Evolutionary conservation across 176 grass and related monocot species (phyloP).

Genomic region (Urochloa ruziziensis): DNA sequence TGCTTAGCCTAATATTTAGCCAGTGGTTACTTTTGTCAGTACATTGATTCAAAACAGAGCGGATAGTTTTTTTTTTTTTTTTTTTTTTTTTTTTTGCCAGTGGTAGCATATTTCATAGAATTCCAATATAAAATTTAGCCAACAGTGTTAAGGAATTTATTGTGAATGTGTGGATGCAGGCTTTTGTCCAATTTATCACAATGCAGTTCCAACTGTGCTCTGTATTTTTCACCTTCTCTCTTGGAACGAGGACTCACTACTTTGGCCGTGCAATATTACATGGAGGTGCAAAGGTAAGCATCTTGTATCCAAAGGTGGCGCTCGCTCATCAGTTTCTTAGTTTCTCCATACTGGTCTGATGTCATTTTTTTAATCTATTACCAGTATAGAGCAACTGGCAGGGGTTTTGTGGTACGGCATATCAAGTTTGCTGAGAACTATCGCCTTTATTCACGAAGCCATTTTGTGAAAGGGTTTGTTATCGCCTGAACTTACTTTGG

Average conservation of each 20-base stretch:
- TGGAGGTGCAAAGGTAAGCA: slow-evolving; percentile 80
- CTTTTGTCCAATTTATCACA: slow-evolving; percentile 79
- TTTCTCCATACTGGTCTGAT: slow-evolving; percentile 9
- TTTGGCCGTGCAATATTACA: slow-evolving; percentile 91
- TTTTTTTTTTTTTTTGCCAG: neutral
- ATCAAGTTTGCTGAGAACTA: slow-evolving; percentile 98
- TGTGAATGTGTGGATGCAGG: slow-evolving; percentile 47
- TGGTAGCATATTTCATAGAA: neutral
- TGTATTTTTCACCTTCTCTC: slow-evolving; percentile 95
- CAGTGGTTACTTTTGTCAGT: slow-evolving; percentile 4
- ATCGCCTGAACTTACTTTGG: neutral
- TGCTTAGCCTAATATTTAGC: slow-evolving; percentile 2
- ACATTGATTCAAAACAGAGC: too few relatives aligned
- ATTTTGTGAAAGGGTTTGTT: slow-evolving; percentile 96
- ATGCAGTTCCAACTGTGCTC: slow-evolving; percentile 95
- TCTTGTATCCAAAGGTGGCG: neutral
- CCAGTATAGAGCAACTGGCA: slow-evolving; percentile 89
- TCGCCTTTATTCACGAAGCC: slow-evolving; percentile 85
- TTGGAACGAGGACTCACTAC: slow-evolving; percentile 93
- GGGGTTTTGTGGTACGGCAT: slow-evolving; percentile 85
- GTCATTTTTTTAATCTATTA: neutral
- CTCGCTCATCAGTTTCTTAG: neutral
- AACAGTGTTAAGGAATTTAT: neutral
- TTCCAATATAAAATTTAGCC: neutral
- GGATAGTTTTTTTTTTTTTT: too few relatives aligned